Base-by-base conservation (phyloP, 2,329 filamentous ascomycete species). In the Colletotrichum sp. region DNA sequence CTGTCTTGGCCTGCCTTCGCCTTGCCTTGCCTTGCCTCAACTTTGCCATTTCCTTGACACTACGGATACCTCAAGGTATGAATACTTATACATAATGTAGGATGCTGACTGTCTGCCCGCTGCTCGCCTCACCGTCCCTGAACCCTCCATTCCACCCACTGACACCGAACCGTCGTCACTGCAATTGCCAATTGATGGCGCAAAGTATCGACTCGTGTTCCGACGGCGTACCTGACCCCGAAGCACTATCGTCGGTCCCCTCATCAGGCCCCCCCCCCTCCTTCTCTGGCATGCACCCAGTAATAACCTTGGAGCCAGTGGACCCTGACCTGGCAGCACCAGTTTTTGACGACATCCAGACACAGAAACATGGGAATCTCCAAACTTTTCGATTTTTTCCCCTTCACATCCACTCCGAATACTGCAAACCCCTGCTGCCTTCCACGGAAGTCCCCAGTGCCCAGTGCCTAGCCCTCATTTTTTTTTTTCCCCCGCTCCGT, bases 301-400 rank as follows among this genome's bases (percentile, higher is more conserved):
- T 13, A 43, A 8, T 39, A n/a, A n/a, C 39, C 39, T 48, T 48
- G 39, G 6, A n/a, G 39, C n/a, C 43, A 34, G 34, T 64, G 60
- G 60, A 66, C 66, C 34, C 28, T 43, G 30, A 32, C 28, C 43
- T 43, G 25, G 55, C 34, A 27, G 52, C 36, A 55, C 64, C 62
- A 64, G n/a, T 30, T 58, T 66, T 75, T 68, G 39, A 75, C 73
- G 70, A 62, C 69, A 36, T 61, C n/a, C 18, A 48, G 18, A n/a
- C 39, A 48, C 18, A 55, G 52, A 75, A 75, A 75, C 70, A 76
- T 76, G 74, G 74, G 60, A 76, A 70, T 76, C 61, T 76, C 65
- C 71, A 75, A 75, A 74, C 71, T 76, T 76, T 66, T 66, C 71
- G 60, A 70, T 76, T 65, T 72, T 71, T 66, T 72, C 18, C 18